A percentile compares a stretch with the other conserved stretches of the same genome.
Evolutionary conservation across 129 eudicot species (phyloP).

Genomic region (Kitagawia praeruptora): DNA sequence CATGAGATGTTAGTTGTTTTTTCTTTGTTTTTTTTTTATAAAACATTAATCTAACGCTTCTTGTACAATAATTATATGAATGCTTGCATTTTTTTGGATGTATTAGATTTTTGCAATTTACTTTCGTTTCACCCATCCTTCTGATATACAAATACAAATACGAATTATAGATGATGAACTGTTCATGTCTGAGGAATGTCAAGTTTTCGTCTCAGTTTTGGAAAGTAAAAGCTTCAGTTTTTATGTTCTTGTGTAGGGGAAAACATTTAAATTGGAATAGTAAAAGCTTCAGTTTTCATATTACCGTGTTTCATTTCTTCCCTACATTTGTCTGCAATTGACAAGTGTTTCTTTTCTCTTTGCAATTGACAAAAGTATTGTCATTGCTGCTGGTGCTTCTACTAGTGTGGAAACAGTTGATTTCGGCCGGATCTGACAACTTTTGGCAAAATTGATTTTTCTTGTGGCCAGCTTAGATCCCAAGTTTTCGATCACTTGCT

Average conservation of each 20-base stretch:
- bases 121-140: not conserved
- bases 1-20: not conserved
- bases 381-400: no score
- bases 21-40: no score
- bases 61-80: not conserved
- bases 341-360: not conserved
- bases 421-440: not conserved
- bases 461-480: not conserved
- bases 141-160: not conserved
- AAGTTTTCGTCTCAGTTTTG: not conserved
- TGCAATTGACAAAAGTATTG: not conserved
- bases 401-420: not conserved
- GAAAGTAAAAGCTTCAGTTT: not conserved
- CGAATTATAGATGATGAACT: not conserved
- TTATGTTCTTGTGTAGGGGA: not conserved
- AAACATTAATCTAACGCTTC: not conserved
- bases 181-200: not conserved
- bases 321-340: not conserved
- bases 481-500: not conserved
- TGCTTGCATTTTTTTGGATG: not conserved
- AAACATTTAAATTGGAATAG: not conserved
- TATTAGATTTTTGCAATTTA: not conserved
- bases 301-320: not conserved
- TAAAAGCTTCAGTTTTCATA: not conserved
- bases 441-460: not conserved